Percentiles rank a stretch among this genome's conserved stretches.
phyloP scores from a whole-genome alignment of 176 grass and related monocot species.

The Phoenix dactylifera region DNA sequence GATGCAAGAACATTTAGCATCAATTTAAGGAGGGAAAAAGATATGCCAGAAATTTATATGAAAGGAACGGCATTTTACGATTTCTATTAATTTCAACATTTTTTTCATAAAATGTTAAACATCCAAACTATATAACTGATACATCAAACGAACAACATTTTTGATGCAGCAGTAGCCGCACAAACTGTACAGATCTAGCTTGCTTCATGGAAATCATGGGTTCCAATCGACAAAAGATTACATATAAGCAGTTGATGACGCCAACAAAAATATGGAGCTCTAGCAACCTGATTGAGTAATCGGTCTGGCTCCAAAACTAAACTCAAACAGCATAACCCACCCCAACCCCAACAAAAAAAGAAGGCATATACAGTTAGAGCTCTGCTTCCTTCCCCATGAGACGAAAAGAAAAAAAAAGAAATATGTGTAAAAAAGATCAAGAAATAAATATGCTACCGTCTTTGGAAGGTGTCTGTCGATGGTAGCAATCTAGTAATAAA shows the following conservation, averaged over 20 bases:
- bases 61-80: too few relatives aligned
- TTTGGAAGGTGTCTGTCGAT: conserved; percentile 49
- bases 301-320: conserved; percentile 65
- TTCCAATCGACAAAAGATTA: conserved; percentile 9
- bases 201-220: conserved; percentile 48
- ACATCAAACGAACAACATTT: too few relatives aligned
- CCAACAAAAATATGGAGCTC: conserved; percentile 66
- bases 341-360: conserved; percentile 21
- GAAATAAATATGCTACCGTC: conserved; percentile 32
- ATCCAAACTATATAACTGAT: too few relatives aligned
- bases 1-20: too few relatives aligned
- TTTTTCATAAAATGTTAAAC: too few relatives aligned
- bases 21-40: too few relatives aligned
- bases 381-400: conserved; percentile 19
- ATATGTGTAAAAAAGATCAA: conserved; percentile 2
- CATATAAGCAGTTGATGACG: conserved; percentile 26
- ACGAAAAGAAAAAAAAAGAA: conserved; percentile 11
- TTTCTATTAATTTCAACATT: too few relatives aligned
- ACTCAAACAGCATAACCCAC: conserved; percentile 13
- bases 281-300: conserved; percentile 44
- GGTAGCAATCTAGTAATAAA: conserved; percentile 79
- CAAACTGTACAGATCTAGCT: conserved; percentile 72
- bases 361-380: conserved; percentile 23
- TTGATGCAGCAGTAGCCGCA: too few relatives aligned
- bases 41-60: too few relatives aligned